Evolutionary conservation across 495 filamentous ascomycete genomes (phyloP), one percentile per base, ranked within the genome.

Genomic region (Penicillium paxilli): DNA sequence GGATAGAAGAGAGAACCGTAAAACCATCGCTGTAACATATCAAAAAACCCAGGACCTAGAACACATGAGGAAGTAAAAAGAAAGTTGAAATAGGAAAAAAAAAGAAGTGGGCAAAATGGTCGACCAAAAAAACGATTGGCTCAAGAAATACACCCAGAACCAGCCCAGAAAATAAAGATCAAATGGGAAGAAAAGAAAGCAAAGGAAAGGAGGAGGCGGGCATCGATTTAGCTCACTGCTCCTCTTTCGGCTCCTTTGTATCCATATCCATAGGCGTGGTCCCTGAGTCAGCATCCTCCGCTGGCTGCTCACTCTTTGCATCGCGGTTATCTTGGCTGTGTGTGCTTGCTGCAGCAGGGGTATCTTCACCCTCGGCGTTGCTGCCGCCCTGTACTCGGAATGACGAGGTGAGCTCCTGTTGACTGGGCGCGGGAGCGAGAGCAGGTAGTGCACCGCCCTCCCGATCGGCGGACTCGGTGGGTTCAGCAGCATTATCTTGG

Each of bases 221-320:
- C n/a, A n/a, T n/a, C n/a, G n/a, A n/a, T n/a, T n/a, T n/a, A 33
- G 46, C 49, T 62, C 66, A 30, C 6, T 17, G 17, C 49, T 75
- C 66, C 48, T 60, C 59, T 53, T 74, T 73, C 23, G 54, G 53
- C 55, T 67, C 69, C 49, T 71, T 72, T 14, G 55, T 51, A 69
- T 75, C 74, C 60, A 75, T 52, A 64, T 77, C 74, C 74, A 75
- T 75, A 7, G 71, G 71, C 20, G 68, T 72, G 35, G 70, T 59
- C 26, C 63, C 63, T 19, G 57, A 51, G 28, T 70, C 70, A 32
- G 58, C 60, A 19, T 48, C 57, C 10, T 57, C 54, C 10, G 67
- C 68, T 17, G 48, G 46, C 25, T 62, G 57, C 20, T 59, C 51
- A 12, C 56, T 48, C 14, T 55, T 52, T 14, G 35, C 58, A 19